Conservation (phyloP, 1,284 basidiomycete genomes). For the Psilocybe mexicana region DNA sequence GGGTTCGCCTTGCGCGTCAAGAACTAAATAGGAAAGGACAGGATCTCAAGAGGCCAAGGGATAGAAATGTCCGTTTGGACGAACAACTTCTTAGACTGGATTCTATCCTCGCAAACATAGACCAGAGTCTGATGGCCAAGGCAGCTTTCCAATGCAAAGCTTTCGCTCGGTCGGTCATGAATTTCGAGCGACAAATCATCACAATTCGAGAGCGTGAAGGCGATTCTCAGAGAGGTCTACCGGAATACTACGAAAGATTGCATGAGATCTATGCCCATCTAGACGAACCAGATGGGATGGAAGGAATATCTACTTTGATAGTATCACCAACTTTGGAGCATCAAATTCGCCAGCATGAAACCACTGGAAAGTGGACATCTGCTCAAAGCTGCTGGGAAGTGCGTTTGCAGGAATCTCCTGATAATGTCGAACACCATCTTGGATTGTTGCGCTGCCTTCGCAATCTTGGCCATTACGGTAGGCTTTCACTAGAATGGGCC, state of each 20-base stretch:
- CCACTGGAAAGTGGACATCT: slow-evolving; percentile 95
- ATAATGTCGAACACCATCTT: slow-evolving; percentile 87
- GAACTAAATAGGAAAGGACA: slow-evolving; percentile 48
- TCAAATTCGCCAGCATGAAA: slow-evolving; percentile 98
- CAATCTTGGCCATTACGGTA: slow-evolving; percentile 97
- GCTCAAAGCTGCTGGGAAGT: slow-evolving; percentile 99
- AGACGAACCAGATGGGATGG: slow-evolving; percentile 99
- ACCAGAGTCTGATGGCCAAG: slow-evolving; percentile 88
- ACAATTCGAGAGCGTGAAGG: slow-evolving; percentile 48
- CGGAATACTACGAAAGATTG: slow-evolving; percentile 85
- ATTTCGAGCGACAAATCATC: slow-evolving; percentile 85
- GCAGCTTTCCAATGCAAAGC: slow-evolving; percentile 94
- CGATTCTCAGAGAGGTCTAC: slow-evolving; percentile 51
- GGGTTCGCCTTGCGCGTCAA: slow-evolving; percentile 74
- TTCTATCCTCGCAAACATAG: slow-evolving; percentile 79
- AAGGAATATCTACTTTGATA: slow-evolving; percentile 91
- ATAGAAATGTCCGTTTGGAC: slow-evolving; percentile 41
- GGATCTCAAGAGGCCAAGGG: slow-evolving; percentile 27
- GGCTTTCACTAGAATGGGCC: slow-evolving; percentile 25
- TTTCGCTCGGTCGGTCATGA: slow-evolving; percentile 93
- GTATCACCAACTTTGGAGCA: slow-evolving; percentile 91
- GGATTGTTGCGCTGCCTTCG: slow-evolving; percentile 91
- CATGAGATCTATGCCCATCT: slow-evolving; percentile 97
- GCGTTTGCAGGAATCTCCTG: slow-evolving; percentile 87
- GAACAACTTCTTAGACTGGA: slow-evolving; percentile 73